These are phyloP conservation scores for Pseudocercospora ulei DNA, from an alignment of 2,329 filamentous ascomycete species.

Conservation along the genomic window DNA sequence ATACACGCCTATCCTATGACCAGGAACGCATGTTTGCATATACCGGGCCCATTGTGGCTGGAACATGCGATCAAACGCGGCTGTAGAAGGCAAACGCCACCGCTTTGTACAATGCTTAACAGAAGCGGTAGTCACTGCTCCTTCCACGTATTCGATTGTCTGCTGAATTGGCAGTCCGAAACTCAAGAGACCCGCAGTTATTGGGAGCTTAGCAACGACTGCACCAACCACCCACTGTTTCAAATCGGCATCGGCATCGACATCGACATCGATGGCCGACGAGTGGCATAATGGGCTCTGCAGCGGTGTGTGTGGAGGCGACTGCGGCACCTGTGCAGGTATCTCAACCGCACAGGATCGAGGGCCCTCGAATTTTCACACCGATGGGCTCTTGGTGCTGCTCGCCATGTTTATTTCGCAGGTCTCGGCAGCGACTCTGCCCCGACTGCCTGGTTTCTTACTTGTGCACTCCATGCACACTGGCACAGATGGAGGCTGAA, in stretches of 20 bases:
- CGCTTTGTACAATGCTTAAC: conserved; percentile 1
- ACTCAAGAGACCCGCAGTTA: neutral
- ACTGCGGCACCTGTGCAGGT: conserved; percentile 7
- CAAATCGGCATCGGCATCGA: neutral
- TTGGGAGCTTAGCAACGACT: neutral
- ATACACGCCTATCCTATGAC: too few relatives aligned
- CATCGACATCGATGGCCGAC: conserved; percentile 5
- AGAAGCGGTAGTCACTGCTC: neutral
- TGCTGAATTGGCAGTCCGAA: too few relatives aligned
- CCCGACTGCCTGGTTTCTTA: conserved; percentile 3
- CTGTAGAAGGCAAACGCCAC: too few relatives aligned
- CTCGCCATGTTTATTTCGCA: conserved; percentile 3
- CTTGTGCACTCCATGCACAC: conserved; percentile 5
- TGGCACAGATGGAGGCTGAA: conserved; percentile 3
- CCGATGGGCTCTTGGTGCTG: conserved; percentile 6
- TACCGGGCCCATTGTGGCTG: too few relatives aligned
- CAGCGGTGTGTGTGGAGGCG: conserved; percentile 2
- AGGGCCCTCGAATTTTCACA: neutral
- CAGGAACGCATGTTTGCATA: too few relatives aligned
- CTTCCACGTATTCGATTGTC: too few relatives aligned
- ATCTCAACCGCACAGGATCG: neutral
- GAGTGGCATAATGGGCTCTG: conserved; percentile 6
- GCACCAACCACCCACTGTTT: neutral
- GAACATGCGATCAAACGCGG: too few relatives aligned
- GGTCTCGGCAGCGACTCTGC: conserved; percentile 7